Conservation (phyloP, 192 early-diverging fungal genomes). For the Backusella mclennaniae region DNA sequence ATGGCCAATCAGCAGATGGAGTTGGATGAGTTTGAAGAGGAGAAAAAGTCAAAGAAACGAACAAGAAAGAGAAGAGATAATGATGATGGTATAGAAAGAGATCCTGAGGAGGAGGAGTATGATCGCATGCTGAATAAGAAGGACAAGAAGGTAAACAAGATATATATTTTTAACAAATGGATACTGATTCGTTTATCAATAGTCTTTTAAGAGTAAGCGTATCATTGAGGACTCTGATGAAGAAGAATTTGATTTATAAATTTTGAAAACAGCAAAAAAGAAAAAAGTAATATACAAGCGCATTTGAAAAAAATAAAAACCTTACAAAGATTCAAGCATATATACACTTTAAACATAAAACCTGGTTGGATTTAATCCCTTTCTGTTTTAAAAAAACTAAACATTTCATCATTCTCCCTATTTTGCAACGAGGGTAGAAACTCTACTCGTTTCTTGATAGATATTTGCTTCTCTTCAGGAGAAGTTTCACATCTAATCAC, state of each 20-base stretch:
- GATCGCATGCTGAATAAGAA: not conserved
- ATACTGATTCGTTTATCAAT: too few species aligned
- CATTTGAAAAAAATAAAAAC: not conserved
- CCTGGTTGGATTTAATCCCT: not conserved
- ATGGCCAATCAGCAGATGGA: slow-evolving; percentile 39
- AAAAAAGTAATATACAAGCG: not conserved
- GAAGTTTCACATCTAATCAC: too few species aligned
- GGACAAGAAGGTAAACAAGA: slow-evolving; percentile 9
- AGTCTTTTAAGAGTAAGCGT: slow-evolving; percentile 5
- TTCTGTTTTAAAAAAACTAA: not conserved
- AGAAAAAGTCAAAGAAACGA: slow-evolving; percentile 23
- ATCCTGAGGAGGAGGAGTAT: slow-evolving; percentile 8
- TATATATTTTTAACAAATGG: too few species aligned
- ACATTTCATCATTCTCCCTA: not conserved
- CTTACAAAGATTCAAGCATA: too few species aligned
- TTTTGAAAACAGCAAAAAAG: too few species aligned
- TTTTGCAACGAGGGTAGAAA: not conserved
- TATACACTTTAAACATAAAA: not conserved
- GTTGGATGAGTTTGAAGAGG: slow-evolving; percentile 30
- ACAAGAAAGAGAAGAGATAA: slow-evolving; percentile 14
- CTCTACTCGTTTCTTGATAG: not conserved
- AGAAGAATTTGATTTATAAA: not conserved
- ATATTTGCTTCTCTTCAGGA: too few species aligned
- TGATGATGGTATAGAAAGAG: slow-evolving; percentile 18
- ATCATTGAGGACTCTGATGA: slow-evolving; percentile 32